These are phyloP conservation scores for Pleomassaria siparia DNA, from an alignment of 2,329 filamentous ascomycete species.

Conservation along the genomic window DNA sequence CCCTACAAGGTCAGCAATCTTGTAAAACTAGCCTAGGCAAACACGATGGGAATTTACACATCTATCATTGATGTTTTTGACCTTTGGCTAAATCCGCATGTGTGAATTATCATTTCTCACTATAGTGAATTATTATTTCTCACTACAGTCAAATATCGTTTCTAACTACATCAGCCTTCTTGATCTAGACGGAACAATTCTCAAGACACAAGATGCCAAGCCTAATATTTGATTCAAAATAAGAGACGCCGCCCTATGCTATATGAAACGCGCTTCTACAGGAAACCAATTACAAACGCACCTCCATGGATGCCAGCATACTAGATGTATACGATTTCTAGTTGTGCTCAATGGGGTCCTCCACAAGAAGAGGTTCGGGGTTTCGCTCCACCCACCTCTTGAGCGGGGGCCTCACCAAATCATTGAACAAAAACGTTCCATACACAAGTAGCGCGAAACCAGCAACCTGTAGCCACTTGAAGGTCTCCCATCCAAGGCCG, in stretches of 20 bases:
- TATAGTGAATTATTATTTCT: too few species aligned
- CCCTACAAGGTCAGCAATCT: too few species aligned
- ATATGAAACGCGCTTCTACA: not conserved
- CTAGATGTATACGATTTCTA: not conserved
- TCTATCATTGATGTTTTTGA: too few species aligned
- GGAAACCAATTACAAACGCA: not conserved
- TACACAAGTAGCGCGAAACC: slow-evolving; percentile 92
- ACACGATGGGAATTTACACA: too few species aligned
- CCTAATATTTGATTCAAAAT: too few species aligned
- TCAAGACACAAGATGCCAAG: too few species aligned
- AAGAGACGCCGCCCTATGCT: not conserved
- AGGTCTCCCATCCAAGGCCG: slow-evolving; percentile 91
- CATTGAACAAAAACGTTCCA: slow-evolving; percentile 95
- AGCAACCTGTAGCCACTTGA: slow-evolving; percentile 93
- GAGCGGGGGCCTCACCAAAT: slow-evolving; percentile 81
- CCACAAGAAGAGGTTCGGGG: slow-evolving; percentile 69
- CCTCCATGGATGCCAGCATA: not conserved
- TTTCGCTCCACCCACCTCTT: slow-evolving; percentile 61
- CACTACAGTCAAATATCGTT: too few species aligned
- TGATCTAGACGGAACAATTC: too few species aligned
- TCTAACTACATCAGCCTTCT: too few species aligned
- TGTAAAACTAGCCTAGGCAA: too few species aligned
- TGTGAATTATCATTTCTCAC: too few species aligned
- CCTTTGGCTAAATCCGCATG: too few species aligned
- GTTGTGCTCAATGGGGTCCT: slow-evolving; percentile 79